Evolutionary conservation across 768 basidiomycete genomes (phyloP).

Genomic region (Suillus subaureus): DNA sequence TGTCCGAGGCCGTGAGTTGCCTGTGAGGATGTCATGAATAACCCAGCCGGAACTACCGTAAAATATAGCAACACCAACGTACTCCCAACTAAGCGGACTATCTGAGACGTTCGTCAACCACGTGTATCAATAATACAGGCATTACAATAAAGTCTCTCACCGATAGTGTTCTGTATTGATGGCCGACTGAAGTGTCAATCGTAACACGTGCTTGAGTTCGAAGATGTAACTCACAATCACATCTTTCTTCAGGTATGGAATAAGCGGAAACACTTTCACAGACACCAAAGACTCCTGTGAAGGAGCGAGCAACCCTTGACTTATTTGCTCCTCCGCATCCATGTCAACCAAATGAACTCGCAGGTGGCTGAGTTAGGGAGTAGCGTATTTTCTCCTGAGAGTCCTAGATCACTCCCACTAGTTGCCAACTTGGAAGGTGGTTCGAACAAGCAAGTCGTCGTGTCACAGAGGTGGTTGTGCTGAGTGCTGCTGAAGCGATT

Average conservation of each 20-base stretch:
- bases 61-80: slow-evolving; percentile 31
- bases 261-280: slow-evolving; percentile 80
- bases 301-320: slow-evolving; percentile 49
- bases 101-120: slow-evolving; percentile 43
- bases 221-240: slow-evolving; percentile 52
- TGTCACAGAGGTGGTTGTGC: neutral
- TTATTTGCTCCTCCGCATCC: slow-evolving; percentile 36
- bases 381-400: neutral
- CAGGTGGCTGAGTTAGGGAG: slow-evolving; percentile 9
- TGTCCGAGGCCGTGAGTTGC: slow-evolving; percentile 82
- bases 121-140: neutral
- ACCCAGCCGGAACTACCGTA: slow-evolving; percentile 2
- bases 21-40: slow-evolving; percentile 35
- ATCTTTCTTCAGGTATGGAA: slow-evolving; percentile 71
- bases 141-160: slow-evolving; percentile 17
- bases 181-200: slow-evolving; percentile 26
- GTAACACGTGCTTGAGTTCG: slow-evolving; percentile 17
- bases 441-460: neutral
- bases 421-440: neutral
- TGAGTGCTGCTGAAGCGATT: neutral
- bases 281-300: slow-evolving; percentile 58
- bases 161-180: slow-evolving; percentile 26
- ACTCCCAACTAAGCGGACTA: slow-evolving; percentile 81
- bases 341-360: slow-evolving; percentile 22
- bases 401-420: neutral